Percentiles rank a stretch among this genome's conserved stretches.
Evolutionary conservation across 768 basidiomycete genomes (phyloP).

Genomic region (Agrocybe chaxingu): DNA sequence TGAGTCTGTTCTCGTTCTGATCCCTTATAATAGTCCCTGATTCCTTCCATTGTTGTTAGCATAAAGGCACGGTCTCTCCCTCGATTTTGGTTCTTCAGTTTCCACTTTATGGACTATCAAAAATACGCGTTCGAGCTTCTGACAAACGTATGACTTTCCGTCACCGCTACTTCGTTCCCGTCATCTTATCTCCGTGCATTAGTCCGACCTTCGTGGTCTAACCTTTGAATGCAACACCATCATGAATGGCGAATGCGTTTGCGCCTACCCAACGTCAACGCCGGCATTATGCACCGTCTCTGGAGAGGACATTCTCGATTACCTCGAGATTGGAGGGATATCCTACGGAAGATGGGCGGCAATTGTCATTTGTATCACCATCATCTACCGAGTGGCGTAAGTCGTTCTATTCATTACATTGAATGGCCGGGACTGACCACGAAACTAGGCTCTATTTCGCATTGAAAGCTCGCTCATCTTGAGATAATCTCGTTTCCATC

Average conservation of each 20-base stretch:
- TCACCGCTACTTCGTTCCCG: background rate
- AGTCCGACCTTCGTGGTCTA: slow-evolving; percentile 49
- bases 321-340: slow-evolving; percentile 42
- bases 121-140: slow-evolving; percentile 39
- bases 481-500: too few relatives aligned
- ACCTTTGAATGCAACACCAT: slow-evolving; percentile 37
- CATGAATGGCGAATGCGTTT: slow-evolving; percentile 35
- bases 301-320: slow-evolving; percentile 46
- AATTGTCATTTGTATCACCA: slow-evolving; percentile 41
- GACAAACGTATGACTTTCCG: slow-evolving; percentile 26
- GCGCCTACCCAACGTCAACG: slow-evolving; percentile 49
- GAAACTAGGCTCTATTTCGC: too few relatives aligned
- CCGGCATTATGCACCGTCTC: slow-evolving; percentile 41
- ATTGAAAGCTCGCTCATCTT: too few relatives aligned
- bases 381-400: slow-evolving; percentile 42
- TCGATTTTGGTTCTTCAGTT: slow-evolving; percentile 55
- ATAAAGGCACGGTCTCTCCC: slow-evolving; percentile 53
- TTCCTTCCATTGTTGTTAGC: slow-evolving; percentile 26
- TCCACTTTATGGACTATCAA: slow-evolving; percentile 56
- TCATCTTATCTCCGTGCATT: slow-evolving; percentile 18
- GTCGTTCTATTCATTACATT: slow-evolving; percentile 12
- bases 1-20: slow-evolving; percentile 5
- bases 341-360: slow-evolving; percentile 42
- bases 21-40: background rate
- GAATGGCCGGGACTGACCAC: too few relatives aligned